Evolutionary conservation across 805 yeast genomes (phyloP).

Genomic region (Candida orba): DNA sequence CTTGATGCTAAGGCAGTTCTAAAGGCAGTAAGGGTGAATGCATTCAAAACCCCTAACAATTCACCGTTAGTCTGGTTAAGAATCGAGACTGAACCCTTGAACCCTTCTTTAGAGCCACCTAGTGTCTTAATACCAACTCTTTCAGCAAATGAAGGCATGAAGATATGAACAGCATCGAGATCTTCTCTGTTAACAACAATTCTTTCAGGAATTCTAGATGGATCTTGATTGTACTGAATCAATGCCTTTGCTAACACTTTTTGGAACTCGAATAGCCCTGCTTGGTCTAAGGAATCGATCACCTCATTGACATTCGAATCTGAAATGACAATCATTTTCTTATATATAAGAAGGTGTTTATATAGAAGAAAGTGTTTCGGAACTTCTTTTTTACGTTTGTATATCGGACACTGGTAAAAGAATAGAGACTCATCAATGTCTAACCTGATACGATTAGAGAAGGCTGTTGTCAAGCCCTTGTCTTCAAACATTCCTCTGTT

Average conservation of each 20-base stretch:
- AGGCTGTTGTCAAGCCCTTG: slow-evolving; percentile 13
- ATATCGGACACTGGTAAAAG: too few species aligned
- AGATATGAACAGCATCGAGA: slow-evolving; percentile 39
- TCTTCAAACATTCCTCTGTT: slow-evolving; percentile 25
- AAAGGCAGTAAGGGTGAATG: slow-evolving; percentile 54
- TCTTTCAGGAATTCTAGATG: slow-evolving; percentile 46
- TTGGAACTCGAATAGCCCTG: slow-evolving; percentile 30
- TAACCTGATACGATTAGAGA: slow-evolving; percentile 12
- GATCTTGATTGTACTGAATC: slow-evolving; percentile 34
- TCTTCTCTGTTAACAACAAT: slow-evolving; percentile 36
- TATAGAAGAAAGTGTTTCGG: background rate
- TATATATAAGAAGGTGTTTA: background rate
- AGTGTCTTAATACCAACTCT: slow-evolving; percentile 54
- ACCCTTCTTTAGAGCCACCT: slow-evolving; percentile 51
- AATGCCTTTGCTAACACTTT: slow-evolving; percentile 32
- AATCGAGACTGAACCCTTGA: slow-evolving; percentile 49
- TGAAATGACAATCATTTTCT: slow-evolving; percentile 28
- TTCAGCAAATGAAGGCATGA: slow-evolving; percentile 59
- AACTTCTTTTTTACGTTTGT: background rate
- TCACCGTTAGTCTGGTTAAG: slow-evolving; percentile 45
- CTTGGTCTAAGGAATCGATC: slow-evolving; percentile 21
- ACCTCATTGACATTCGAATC: slow-evolving; percentile 26
- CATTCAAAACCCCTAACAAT: slow-evolving; percentile 47
- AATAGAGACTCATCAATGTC: slow-evolving; percentile 8
- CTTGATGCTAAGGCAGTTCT: slow-evolving; percentile 57